Conservation (phyloP, 2,329 filamentous ascomycete species). For the Apiospora malaysiana region DNA sequence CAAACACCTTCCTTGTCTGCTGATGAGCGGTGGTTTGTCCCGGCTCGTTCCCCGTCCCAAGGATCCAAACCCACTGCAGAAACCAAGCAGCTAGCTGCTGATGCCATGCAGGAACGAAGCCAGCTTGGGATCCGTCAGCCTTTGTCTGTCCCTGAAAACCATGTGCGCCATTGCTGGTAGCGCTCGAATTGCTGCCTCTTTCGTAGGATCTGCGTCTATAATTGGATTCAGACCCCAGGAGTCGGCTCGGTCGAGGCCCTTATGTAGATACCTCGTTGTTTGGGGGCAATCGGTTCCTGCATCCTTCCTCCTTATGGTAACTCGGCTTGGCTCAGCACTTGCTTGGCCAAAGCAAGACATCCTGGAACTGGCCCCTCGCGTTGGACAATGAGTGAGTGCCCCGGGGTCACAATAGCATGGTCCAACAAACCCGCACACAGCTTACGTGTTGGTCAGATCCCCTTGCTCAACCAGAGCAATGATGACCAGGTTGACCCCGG, state of each 20-base stretch:
- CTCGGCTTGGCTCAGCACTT: neutral
- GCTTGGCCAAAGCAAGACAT: neutral
- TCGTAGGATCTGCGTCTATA: neutral
- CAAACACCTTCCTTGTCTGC: constrained; percentile 3
- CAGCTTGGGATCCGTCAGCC: neutral
- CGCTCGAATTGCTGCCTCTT: neutral
- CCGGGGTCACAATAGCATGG: neutral
- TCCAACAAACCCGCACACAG: neutral
- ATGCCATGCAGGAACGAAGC: neutral
- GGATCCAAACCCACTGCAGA: neutral
- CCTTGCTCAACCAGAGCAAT: neutral
- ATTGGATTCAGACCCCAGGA: neutral
- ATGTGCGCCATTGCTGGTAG: neutral
- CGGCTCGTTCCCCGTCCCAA: neutral
- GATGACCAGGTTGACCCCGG: neutral
- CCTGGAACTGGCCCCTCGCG: neutral
- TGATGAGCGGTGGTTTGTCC: neutral
- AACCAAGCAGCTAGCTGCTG: neutral
- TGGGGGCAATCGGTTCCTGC: neutral
- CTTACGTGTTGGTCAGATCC: neutral
- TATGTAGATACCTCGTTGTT: neutral
- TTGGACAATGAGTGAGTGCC: neutral
- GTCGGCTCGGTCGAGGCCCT: neutral
- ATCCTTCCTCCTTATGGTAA: neutral
- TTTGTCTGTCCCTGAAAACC: neutral